phyloP scores from a whole-genome alignment of 805 yeast genomes.

The Candida boleticola region DNA sequence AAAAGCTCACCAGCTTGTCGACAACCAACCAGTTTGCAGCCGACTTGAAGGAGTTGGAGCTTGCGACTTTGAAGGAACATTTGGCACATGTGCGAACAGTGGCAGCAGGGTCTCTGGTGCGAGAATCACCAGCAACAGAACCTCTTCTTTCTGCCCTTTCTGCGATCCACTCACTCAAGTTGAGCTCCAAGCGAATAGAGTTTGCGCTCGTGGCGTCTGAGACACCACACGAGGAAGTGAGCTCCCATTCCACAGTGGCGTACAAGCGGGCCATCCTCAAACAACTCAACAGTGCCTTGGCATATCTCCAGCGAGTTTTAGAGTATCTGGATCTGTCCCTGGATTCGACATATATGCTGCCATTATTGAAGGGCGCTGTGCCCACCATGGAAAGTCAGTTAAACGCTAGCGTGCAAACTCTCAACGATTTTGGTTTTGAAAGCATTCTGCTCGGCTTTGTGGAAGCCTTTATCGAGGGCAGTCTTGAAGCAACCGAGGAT shows the following conservation, averaged over 20 bases:
- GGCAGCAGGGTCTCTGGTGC: too few species aligned
- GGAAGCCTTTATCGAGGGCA: neutral
- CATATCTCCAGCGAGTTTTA: neutral
- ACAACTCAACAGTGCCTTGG: neutral
- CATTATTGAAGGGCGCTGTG: neutral
- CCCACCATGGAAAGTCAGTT: neutral
- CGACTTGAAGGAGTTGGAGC: conserved; percentile 11
- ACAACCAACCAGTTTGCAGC: conserved; percentile 11
- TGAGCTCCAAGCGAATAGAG: neutral
- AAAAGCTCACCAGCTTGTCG: conserved; percentile 9
- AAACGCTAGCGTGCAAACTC: neutral
- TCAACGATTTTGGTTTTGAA: neutral
- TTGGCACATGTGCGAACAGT: neutral
- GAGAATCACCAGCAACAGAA: too few species aligned
- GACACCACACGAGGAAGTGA: neutral
- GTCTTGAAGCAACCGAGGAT: neutral
- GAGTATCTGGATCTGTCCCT: neutral
- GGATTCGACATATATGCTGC: neutral
- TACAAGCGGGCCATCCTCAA: neutral
- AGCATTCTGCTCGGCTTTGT: neutral
- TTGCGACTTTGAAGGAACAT: conserved; percentile 3
- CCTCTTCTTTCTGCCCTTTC: neutral
- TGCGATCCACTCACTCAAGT: neutral
- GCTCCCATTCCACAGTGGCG: neutral
- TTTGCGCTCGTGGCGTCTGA: neutral